These are phyloP conservation scores for Pestalotiopsis sp. DNA, from an alignment of 2,329 filamentous ascomycete species.

Conservation along the genomic window DNA sequence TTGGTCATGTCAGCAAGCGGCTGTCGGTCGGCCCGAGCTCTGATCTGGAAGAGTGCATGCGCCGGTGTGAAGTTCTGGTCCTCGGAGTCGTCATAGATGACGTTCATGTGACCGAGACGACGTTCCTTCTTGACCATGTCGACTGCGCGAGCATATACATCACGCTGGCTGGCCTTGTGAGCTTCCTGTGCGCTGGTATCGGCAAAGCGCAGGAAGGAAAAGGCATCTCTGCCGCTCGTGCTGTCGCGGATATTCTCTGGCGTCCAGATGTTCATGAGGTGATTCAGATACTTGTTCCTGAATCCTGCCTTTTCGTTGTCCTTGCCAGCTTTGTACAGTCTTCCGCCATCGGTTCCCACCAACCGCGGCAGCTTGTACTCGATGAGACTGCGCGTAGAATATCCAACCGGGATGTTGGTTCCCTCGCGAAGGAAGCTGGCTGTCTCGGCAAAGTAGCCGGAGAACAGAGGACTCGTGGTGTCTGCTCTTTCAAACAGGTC, in stretches of 20 bases:
- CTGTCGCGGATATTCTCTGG: constrained; percentile 76
- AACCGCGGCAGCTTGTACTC: constrained; percentile 82
- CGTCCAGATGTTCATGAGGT: constrained; percentile 90
- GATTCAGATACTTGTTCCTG: constrained; percentile 73
- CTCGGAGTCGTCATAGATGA: constrained; percentile 71
- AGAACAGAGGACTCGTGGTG: constrained; percentile 82
- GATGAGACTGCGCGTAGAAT: constrained; percentile 85
- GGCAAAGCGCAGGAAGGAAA: constrained; percentile 89
- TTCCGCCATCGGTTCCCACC: constrained; percentile 79
- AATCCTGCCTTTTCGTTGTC: constrained; percentile 81
- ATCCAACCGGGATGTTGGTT: constrained; percentile 75
- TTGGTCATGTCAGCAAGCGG: constrained; percentile 70
- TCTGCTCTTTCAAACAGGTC: constrained; percentile 96
- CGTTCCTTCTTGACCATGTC: constrained; percentile 58
- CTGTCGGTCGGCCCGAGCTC: constrained; percentile 67
- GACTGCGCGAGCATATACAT: constrained; percentile 74
- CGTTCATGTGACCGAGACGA: constrained; percentile 66
- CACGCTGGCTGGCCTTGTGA: constrained; percentile 68
- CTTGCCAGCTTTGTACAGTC: constrained; percentile 72
- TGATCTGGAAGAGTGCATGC: constrained; percentile 82
- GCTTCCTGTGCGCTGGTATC: constrained; percentile 77
- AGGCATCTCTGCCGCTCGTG: constrained; percentile 63
- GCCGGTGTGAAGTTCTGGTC: constrained; percentile 67
- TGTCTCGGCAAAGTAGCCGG: constrained; percentile 89
- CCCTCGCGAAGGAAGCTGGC: constrained; percentile 94